Conservation (phyloP, 768 basidiomycete genomes). For the Astraeus odoratus region DNA sequence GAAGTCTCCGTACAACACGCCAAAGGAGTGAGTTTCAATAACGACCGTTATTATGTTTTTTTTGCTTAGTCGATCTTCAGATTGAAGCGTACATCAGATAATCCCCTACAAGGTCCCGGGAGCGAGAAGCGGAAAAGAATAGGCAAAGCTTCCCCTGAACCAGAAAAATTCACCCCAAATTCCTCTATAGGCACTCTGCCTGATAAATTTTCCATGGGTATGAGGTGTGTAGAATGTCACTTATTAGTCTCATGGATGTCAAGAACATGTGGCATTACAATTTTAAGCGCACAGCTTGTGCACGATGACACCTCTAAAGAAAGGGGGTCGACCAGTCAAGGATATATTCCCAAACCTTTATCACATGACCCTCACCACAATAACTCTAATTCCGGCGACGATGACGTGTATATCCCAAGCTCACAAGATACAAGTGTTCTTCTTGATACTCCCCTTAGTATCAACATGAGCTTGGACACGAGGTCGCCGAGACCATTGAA, state of each 20-base stretch:
- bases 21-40: conserved; percentile 7
- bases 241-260: neutral
- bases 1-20: neutral
- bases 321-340: too few species aligned
- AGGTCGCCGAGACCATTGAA: neutral
- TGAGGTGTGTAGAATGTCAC: neutral
- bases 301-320: too few species aligned
- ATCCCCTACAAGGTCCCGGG: neutral
- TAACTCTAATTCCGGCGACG: neutral
- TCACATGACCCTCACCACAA: neutral
- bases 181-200: neutral
- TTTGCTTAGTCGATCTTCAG: conserved; percentile 1
- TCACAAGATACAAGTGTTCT: conserved; percentile 2
- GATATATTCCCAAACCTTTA: neutral
- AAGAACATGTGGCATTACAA: too few species aligned
- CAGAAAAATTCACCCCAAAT: neutral
- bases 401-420: neutral
- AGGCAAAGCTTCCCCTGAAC: neutral
- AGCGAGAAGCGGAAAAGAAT: neutral
- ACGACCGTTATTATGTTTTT: neutral
- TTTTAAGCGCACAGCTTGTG: too few species aligned
- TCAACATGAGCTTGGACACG: neutral
- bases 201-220: conserved; percentile 1
- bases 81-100: conserved; percentile 1
- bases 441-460: neutral